Conservation (phyloP, 2,329 filamentous ascomycete species). For the Orbilia quercus region DNA sequence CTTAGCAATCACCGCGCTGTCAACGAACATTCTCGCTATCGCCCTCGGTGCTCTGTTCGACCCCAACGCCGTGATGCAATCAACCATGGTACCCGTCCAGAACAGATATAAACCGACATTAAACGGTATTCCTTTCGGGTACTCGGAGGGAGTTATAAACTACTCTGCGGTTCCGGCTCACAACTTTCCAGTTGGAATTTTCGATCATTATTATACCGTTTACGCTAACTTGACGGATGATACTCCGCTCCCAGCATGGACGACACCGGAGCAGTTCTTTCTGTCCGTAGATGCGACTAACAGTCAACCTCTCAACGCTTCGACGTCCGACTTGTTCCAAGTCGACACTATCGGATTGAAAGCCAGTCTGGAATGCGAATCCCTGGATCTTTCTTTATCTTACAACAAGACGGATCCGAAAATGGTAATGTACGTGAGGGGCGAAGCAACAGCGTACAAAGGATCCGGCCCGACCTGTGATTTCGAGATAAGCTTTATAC, state of each 20-base stretch:
- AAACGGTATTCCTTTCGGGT: conserved; percentile 8
- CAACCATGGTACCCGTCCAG: conserved; percentile 61
- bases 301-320: background rate
- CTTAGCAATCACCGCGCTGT: conserved; percentile 66
- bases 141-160: conserved; percentile 6
- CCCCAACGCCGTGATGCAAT: conserved; percentile 6
- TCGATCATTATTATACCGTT: conserved; percentile 64
- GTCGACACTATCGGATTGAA: conserved; percentile 62
- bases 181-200: conserved; percentile 52
- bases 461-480: conserved; percentile 22
- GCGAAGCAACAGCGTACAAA: conserved; percentile 12
- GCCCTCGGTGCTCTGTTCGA: conserved; percentile 68
- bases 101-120: conserved; percentile 18
- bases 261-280: conserved; percentile 65
- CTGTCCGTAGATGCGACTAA: conserved; percentile 63
- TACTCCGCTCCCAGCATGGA: conserved; percentile 68
- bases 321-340: conserved; percentile 56
- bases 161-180: conserved; percentile 52
- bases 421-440: background rate
- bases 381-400: conserved; percentile 51
- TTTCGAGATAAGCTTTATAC: conserved; percentile 16
- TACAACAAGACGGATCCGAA: background rate
- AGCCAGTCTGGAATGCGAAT: conserved; percentile 61
- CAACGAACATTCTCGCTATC: conserved; percentile 69
- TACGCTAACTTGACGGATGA: conserved; percentile 66